Evolutionary conservation across 139 green algal genomes (phyloP), one percentile per base, ranked within the genome.

Genomic region (Coccomyxa sp.): DNA sequence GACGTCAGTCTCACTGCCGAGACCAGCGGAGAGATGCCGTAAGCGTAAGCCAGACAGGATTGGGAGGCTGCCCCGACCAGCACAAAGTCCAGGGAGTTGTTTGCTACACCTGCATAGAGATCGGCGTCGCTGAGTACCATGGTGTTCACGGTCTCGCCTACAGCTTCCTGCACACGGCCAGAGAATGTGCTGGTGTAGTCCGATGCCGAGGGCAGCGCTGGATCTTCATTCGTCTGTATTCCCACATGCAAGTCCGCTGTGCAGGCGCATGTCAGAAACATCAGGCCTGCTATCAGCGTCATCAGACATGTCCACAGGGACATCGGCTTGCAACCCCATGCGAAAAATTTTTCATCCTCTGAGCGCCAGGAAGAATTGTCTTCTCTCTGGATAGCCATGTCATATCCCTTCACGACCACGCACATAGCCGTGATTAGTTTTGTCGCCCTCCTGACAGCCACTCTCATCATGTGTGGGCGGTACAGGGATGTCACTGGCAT

Each of bases 141-240:
- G 44, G 44, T 58, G 44, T 58, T 58, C 44, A 58, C 44, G 44
- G 44, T 58, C 44, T 58, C 44, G 14, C 44, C 44, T 58, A 58
- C 44, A 58, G 44, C 44, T 58, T 58, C 44, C 44, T 58, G 44
- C 44, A 58, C 44, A 58, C 44, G 44, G 44, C 44, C 44, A 58
- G 44, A 58, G 44, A 58, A 58, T 58, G 44, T 58, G 44, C 44
- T 58, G 44, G 44, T 58, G 44, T 58, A 58, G 44, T 58, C 44
- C 44, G 44, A 58, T 14, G 44, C 44, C 44, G 44, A 58, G 44
- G 44, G 44, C 44, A 58, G 44, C 44, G 44, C 44, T 58, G 44
- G 44, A 58, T 58, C 44, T 58, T 58, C 44, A 58, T 58, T 58
- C 44, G 44, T 58, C 44, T 58, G 44, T 58, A 58, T 58, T 58